Evolutionary conservation across 176 grass and related monocot species (phyloP).

Genomic region (Luzula sylvatica): DNA sequence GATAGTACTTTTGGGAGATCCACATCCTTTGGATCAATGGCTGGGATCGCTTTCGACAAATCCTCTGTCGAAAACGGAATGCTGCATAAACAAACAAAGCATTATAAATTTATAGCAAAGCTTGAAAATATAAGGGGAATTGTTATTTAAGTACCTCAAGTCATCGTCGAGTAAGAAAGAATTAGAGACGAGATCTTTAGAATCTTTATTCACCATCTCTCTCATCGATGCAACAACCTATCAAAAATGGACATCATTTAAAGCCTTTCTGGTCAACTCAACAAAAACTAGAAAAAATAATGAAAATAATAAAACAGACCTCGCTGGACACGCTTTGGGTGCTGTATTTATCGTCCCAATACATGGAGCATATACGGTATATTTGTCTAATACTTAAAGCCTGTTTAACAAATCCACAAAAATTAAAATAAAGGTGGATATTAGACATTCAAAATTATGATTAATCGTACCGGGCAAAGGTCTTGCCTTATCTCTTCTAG

Average conservation of each 20-base stretch:
- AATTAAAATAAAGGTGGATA: slow-evolving; percentile 7
- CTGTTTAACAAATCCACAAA: slow-evolving; percentile 28
- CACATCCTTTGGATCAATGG: slow-evolving; percentile 50
- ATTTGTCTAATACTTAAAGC: slow-evolving; percentile 89
- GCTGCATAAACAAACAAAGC: slow-evolving; percentile 33
- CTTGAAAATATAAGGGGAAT: not conserved
- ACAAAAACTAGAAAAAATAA: slow-evolving; percentile 11
- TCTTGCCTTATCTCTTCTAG: slow-evolving; percentile 85
- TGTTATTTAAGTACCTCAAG: slow-evolving; percentile 37
- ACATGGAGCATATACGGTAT: slow-evolving; percentile 98
- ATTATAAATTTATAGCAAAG: slow-evolving; percentile 20
- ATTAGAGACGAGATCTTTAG: slow-evolving; percentile 72
- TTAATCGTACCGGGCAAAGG: slow-evolving; percentile 78
- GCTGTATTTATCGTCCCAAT: slow-evolving; percentile 94
- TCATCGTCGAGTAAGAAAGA: slow-evolving; percentile 97
- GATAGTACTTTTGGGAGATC: slow-evolving; percentile 55
- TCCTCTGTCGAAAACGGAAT: slow-evolving; percentile 94
- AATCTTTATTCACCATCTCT: slow-evolving; percentile 85
- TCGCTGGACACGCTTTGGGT: slow-evolving; percentile 74
- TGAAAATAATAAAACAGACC: slow-evolving; percentile 25
- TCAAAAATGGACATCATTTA: slow-evolving; percentile 3
- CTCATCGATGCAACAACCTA: slow-evolving; percentile 85
- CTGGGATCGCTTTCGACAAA: slow-evolving; percentile 84
- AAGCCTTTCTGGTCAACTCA: too few species aligned
- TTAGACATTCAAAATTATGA: not conserved